These are phyloP conservation scores for Cephaloascus albidus DNA, from an alignment of 805 yeast species.

Conservation along the genomic window DNA sequence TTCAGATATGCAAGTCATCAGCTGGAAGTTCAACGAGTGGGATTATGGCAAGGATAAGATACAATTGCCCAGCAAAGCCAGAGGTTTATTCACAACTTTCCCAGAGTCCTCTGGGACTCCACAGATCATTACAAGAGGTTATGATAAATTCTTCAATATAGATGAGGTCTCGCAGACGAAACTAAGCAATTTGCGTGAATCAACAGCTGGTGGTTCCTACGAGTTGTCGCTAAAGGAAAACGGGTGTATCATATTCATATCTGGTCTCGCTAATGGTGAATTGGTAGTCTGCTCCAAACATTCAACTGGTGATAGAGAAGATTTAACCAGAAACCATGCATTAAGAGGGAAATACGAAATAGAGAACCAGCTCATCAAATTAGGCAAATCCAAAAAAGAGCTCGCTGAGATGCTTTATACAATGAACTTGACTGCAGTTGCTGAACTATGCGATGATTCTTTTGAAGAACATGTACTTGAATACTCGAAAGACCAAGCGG, in stretches of 20 bases:
- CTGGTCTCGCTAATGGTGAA: slow-evolving; percentile 70
- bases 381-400: slow-evolving; percentile 29
- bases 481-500: slow-evolving; percentile 58
- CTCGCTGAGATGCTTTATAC: slow-evolving; percentile 48
- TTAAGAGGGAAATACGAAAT: slow-evolving; percentile 56
- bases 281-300: slow-evolving; percentile 87
- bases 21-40: slow-evolving; percentile 90
- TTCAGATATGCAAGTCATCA: slow-evolving; percentile 4
- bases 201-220: slow-evolving; percentile 76
- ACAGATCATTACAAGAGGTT: slow-evolving; percentile 70
- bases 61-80: slow-evolving; percentile 60
- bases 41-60: slow-evolving; percentile 57
- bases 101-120: slow-evolving; percentile 18
- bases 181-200: slow-evolving; percentile 29
- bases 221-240: slow-evolving; percentile 79
- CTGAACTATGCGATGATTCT: slow-evolving; percentile 84
- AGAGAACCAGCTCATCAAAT: slow-evolving; percentile 35
- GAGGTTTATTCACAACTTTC: slow-evolving; percentile 74
- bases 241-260: slow-evolving; percentile 82
- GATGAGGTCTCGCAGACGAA: slow-evolving; percentile 52
- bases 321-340: slow-evolving; percentile 59
- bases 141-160: slow-evolving; percentile 87
- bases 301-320: slow-evolving; percentile 64
- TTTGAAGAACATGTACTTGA: slow-evolving; percentile 92
- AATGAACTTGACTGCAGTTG: slow-evolving; percentile 70